These are phyloP conservation scores for Xylariales sp. DNA, from an alignment of 2,329 filamentous ascomycete species.

Conservation along the genomic window DNA sequence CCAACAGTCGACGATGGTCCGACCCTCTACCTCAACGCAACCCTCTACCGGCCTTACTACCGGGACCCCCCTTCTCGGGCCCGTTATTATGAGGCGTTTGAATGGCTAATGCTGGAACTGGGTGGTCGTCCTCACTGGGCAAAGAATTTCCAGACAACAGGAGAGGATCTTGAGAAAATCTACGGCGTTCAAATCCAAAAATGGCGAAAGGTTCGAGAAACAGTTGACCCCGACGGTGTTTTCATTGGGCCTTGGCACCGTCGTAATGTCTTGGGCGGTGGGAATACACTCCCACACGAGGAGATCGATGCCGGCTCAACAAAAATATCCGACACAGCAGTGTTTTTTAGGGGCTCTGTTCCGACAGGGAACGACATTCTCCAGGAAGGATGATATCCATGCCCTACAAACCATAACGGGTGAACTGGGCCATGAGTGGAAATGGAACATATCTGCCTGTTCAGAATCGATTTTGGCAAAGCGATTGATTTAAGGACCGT, in stretches of 20 bases:
- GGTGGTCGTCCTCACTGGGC: conserved; percentile 90
- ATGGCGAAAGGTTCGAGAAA: conserved; percentile 76
- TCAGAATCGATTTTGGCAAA: neutral
- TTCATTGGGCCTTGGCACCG: conserved; percentile 93
- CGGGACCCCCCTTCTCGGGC: conserved; percentile 79
- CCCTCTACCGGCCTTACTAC: conserved; percentile 84
- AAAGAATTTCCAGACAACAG: conserved; percentile 81
- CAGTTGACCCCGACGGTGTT: conserved; percentile 83
- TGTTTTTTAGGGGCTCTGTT: conserved; percentile 42
- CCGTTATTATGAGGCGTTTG: conserved; percentile 89
- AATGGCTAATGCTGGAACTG: conserved; percentile 88
- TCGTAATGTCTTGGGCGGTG: conserved; percentile 66
- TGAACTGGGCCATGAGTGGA: neutral
- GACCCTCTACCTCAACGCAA: conserved; percentile 89
- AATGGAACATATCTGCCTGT: neutral
- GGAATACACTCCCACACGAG: conserved; percentile 46
- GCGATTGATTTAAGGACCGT: neutral
- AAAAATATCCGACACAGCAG: conserved; percentile 33
- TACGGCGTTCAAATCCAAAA: conserved; percentile 75
- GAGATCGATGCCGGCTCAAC: conserved; percentile 46
- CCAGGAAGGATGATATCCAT: conserved; percentile 12
- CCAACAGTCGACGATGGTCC: conserved; percentile 75
- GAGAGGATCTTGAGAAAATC: conserved; percentile 71
- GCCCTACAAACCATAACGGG: neutral
- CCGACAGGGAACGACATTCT: conserved; percentile 10